Conservation (phyloP, 306 rosid genomes). For the Cercis canadensis region DNA sequence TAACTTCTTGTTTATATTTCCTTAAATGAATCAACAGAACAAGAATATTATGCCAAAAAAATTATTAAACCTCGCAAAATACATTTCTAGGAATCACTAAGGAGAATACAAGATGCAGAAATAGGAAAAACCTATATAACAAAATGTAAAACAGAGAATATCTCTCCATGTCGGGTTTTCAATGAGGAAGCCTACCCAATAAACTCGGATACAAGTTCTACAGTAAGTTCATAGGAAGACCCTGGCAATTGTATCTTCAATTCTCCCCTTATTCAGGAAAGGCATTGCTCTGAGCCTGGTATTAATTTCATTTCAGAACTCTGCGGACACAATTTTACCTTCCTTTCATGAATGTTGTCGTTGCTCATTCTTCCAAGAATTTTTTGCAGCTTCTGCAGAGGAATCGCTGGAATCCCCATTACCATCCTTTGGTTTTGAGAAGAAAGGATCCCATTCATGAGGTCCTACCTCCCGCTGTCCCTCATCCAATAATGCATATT, state of each 20-base stretch:
- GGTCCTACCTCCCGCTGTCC: conserved; percentile 91
- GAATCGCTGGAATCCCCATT: conserved; percentile 64
- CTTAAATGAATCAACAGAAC: conserved; percentile 39
- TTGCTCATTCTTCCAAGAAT: conserved; percentile 87
- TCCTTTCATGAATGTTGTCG: conserved; percentile 47
- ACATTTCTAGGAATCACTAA: conserved; percentile 44
- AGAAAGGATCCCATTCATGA: conserved; percentile 99
- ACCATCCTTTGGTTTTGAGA: conserved; percentile 89
- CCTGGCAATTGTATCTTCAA: conserved; percentile 17
- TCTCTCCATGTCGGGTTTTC: conserved; percentile 31
- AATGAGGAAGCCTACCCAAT: conserved; percentile 29
- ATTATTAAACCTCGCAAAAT: conserved; percentile 39
- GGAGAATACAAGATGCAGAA: conserved; percentile 49
- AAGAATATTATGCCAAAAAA: conserved; percentile 29
- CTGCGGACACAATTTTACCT: conserved; percentile 26
- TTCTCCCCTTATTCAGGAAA: conserved; percentile 14
- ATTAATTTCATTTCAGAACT: conserved; percentile 14
- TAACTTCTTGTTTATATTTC: conserved; percentile 47
- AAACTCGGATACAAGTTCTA: conserved; percentile 32
- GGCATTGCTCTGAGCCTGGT: conserved; percentile 13
- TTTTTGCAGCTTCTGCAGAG: conserved; percentile 80
- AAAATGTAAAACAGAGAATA: conserved; percentile 43
- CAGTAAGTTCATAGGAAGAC: conserved; percentile 34
- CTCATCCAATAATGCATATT: conserved; percentile 84
- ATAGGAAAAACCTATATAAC: conserved; percentile 39